Evolutionary conservation across 805 yeast genomes (phyloP), one percentile per base, ranked within the genome.

Genomic region (Metschnikowia borealis): DNA sequence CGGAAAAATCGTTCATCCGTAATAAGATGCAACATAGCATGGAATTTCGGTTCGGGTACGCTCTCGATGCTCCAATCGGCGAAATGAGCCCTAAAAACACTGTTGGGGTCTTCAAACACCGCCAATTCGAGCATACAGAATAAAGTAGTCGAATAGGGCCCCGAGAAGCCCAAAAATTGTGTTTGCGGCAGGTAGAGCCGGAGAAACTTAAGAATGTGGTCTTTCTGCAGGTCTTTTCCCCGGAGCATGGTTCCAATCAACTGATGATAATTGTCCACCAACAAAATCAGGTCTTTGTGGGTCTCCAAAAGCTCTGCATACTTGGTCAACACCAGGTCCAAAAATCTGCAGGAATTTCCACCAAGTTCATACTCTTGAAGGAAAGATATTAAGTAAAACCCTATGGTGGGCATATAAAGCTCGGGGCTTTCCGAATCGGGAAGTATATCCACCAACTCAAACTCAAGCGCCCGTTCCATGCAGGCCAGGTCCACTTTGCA

Each of bases 1-100:
- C 13, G 14, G 17, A 53, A 55, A 23, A 55, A 53, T 3, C 42
- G 50, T 6, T 21, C 21, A 15, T 50, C 38, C 5, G 40, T 29
- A 2, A 50, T 18, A 5, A 50, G 46, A 26, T 38, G 46, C 38
- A 47, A 31, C 26, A 47, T 14, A 34, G 37, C 34, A 8, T 18
- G 8, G 44, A 51, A n/a, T 11, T 15, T 3, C 7, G 15, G 14
- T 23, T 23, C 26, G 18, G 44, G 8, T 29, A 34, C 31, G 44
- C 21, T 14, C 17, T 44, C 32, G 35, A 46, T 33, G 15, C 33
- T 8, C 40, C 29, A 33, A 20, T 21, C 39, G 18, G 10, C 36
- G 18, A 54, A 49, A 31, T 46, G 29, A 15, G 6, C n/a, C 33
- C 26, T 23, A 23, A 35, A 44, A 10, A 35, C 21, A 2, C 33